Evolutionary conservation across 2,329 filamentous ascomycete species (phyloP).

Genomic region (Fusarium avenaceum): DNA sequence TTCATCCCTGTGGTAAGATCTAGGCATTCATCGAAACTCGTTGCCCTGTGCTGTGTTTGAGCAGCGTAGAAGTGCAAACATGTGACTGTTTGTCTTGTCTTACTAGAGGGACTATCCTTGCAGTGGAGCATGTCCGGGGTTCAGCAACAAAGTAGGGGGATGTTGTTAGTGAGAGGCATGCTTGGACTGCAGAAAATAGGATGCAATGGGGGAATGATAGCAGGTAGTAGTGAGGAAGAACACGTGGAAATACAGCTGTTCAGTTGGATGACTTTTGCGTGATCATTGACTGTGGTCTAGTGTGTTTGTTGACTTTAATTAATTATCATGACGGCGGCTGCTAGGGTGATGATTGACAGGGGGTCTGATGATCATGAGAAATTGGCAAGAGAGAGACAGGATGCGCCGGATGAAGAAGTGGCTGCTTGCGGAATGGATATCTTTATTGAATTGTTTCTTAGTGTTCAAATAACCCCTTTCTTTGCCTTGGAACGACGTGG

Average conservation of each 20-base stretch:
- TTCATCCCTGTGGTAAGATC: not conserved
- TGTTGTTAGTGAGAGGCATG: not conserved
- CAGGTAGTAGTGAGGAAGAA: not conserved
- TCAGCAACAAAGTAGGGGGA: constrained; percentile 5
- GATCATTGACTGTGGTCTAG: constrained; percentile 6
- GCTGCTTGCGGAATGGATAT: constrained; percentile 4
- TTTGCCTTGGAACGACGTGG: constrained; percentile 15
- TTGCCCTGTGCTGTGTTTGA: constrained; percentile 8
- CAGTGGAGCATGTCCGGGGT: constrained; percentile 4
- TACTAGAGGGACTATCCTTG: constrained; percentile 3
- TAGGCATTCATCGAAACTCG: not conserved
- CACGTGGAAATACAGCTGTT: not conserved
- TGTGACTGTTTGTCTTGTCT: constrained; percentile 25
- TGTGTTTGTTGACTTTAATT: constrained; percentile 33
- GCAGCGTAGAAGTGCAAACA: constrained; percentile 8
- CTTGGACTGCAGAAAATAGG: not conserved
- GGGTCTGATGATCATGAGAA: constrained; percentile 23
- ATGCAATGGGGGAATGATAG: not conserved
- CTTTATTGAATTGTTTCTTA: constrained; percentile 20
- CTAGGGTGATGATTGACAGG: constrained; percentile 40
- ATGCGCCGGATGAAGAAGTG: constrained; percentile 17
- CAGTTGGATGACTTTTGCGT: not conserved
- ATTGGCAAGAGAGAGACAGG: constrained; percentile 32
- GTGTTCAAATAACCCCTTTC: constrained; percentile 14
- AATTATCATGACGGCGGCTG: constrained; percentile 32